Evolutionary conservation across 305 asterid species (phyloP).

Genomic region (Fraxinus sp.): DNA sequence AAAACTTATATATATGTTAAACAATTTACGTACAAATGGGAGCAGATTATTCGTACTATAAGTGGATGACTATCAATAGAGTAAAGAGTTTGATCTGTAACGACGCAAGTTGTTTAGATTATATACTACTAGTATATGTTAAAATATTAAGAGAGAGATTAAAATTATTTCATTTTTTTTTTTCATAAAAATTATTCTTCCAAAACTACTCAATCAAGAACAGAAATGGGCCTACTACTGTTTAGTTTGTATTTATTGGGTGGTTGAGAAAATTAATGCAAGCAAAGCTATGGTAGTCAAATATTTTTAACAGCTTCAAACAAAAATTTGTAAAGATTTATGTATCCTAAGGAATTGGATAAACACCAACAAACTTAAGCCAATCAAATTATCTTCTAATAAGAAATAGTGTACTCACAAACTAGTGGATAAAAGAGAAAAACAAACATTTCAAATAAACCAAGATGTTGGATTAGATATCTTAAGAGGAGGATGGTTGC

Average conservation of each 20-base stretch:
- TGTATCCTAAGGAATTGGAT: not conserved
- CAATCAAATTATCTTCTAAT: not conserved
- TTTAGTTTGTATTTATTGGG: conserved; percentile 4
- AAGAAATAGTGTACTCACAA: no score
- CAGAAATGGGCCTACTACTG: not conserved
- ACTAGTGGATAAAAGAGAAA: not conserved
- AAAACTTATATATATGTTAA: not conserved
- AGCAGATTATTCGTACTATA: not conserved
- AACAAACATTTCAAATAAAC: not conserved
- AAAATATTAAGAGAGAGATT: no score
- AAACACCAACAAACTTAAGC: no score
- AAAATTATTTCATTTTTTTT: not conserved
- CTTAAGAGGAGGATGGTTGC: not conserved
- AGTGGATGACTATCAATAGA: not conserved
- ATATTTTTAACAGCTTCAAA: not conserved
- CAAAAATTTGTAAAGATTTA: not conserved
- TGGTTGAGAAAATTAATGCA: conserved; percentile 29
- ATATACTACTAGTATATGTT: not conserved
- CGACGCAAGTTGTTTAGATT: conserved; percentile 22
- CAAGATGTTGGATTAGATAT: not conserved
- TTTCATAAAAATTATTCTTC: not conserved
- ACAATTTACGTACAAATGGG: no score
- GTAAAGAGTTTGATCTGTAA: not conserved
- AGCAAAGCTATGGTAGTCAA: not conserved
- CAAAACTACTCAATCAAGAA: not conserved